Conservation (phyloP, 2,329 filamentous ascomycete species). For the Penicillium sp. region DNA sequence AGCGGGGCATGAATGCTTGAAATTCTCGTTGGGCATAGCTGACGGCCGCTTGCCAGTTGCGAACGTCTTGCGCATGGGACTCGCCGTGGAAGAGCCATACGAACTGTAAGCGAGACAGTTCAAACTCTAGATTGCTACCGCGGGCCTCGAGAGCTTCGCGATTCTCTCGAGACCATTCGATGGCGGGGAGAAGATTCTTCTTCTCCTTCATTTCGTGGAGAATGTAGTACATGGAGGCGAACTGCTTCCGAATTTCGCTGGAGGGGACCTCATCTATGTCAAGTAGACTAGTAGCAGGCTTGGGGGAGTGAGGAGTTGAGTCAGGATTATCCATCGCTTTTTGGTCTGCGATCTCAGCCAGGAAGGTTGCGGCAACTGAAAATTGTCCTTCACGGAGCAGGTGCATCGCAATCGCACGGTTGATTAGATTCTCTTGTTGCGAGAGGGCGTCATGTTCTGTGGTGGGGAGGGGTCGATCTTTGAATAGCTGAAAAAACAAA, state of each 20-base stretch:
- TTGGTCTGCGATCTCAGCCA: slow-evolving; percentile 64
- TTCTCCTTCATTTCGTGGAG: slow-evolving; percentile 71
- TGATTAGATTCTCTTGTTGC: slow-evolving; percentile 74
- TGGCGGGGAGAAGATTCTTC: slow-evolving; percentile 76
- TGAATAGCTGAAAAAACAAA: slow-evolving; percentile 57
- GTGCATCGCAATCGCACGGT: slow-evolving; percentile 95
- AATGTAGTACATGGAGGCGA: slow-evolving; percentile 88
- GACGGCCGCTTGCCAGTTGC: slow-evolving; percentile 57
- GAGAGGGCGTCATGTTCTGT: slow-evolving; percentile 79
- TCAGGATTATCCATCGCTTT: slow-evolving; percentile 38
- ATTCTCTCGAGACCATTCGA: slow-evolving; percentile 78
- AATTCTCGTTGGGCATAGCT: slow-evolving; percentile 77
- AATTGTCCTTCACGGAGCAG: slow-evolving; percentile 94
- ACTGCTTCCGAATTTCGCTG: slow-evolving; percentile 72
- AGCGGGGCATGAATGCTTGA: slow-evolving; percentile 69
- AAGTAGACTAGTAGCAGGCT: slow-evolving; percentile 44
- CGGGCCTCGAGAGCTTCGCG: slow-evolving; percentile 70
- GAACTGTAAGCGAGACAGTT: slow-evolving; percentile 86
- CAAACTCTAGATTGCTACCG: slow-evolving; percentile 92
- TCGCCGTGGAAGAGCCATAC: slow-evolving; percentile 80
- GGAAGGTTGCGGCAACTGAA: slow-evolving; percentile 79
- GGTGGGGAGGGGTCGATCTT: slow-evolving; percentile 68
- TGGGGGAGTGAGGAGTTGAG: slow-evolving; percentile 31
- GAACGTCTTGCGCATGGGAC: slow-evolving; percentile 51
- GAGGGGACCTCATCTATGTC: slow-evolving; percentile 62